Base-by-base conservation (phyloP, 1,139 yeast species). In the Hyphopichia fennica region DNA sequence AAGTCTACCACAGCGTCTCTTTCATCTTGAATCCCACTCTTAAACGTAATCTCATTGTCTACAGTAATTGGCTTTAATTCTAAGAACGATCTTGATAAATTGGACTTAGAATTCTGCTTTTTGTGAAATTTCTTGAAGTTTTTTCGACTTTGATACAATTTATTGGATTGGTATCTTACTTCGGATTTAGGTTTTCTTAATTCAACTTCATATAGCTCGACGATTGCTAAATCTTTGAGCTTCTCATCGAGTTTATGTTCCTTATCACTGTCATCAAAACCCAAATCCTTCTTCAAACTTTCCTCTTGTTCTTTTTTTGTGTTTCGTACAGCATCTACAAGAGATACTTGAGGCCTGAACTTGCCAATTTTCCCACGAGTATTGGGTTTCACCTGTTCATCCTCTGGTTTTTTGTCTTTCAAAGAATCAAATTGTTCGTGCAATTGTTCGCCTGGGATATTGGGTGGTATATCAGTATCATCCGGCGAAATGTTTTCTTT, bases 101-200 rank as follows among this genome's bases (percentile, higher is more conserved):
- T 53, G 6, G 63, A 48, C 23, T 53, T 54, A n/a, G 56, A 35
- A 1, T 53, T 52, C 16, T 57, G 52, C 31, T 55, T 56, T 45
- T 69, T 72, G 17, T 49, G 54, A 50, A 72, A 72, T 3, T 49
- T 59, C 46, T 72, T 72, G 51, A 70, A 70, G 46, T 72, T 71
- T 43, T 62, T 68, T 4, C 72, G 55, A 2, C 61, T 63, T 2
- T 45, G 37, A 40, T 58, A 59, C 8, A n/a, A 25, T 4, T 42
- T 38, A 4, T 38, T 16, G 7, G 43, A 15, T 39, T 42, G 2
- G 35, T n/a, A 43, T 13, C 34, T 17, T 1, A 28, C 35, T 3
- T 15, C 17, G 11, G 44, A 20, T 14, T 34, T 22, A 16, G 38
- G 43, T 25, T 34, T 39, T 32, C 62, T 50, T 9, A 56, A 25